These are phyloP conservation scores for Beauveria scarabaeidicola DNA, from an alignment of 2,329 filamentous ascomycete species.

Conservation along the genomic window DNA sequence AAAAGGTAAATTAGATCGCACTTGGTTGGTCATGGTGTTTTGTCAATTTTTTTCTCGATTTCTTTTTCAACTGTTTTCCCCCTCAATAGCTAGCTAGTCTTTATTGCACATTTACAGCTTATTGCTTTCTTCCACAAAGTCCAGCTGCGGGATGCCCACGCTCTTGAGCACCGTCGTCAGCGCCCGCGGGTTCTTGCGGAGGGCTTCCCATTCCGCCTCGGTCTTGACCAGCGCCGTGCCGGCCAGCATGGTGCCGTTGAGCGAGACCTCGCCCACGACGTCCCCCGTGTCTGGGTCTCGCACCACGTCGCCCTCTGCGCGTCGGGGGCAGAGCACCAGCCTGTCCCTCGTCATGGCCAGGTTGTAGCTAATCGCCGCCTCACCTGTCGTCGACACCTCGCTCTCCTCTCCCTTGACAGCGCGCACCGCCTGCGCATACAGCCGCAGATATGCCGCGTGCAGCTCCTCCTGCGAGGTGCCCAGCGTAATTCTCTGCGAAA, in stretches of 20 bases:
- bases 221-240: slow-evolving; percentile 56
- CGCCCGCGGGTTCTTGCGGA: slow-evolving; percentile 30
- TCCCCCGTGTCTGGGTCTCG: slow-evolving; percentile 21
- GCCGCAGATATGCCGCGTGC: slow-evolving; percentile 33
- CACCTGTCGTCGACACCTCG: slow-evolving; percentile 21
- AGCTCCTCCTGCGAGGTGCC: slow-evolving; percentile 29
- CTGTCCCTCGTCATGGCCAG: slow-evolving; percentile 47
- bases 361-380: slow-evolving; percentile 54
- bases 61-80: not conserved
- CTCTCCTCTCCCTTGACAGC: slow-evolving; percentile 24
- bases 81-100: not conserved
- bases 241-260: slow-evolving; percentile 57
- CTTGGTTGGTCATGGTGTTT: not conserved
- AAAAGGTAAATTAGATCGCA: not conserved
- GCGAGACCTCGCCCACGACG: slow-evolving; percentile 35
- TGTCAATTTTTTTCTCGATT: not conserved
- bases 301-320: slow-evolving; percentile 38
- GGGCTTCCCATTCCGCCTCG: slow-evolving; percentile 46
- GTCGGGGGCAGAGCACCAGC: slow-evolving; percentile 47
- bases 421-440: slow-evolving; percentile 38
- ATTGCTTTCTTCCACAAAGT: not conserved
- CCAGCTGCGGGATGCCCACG: slow-evolving; percentile 24
- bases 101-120: slow-evolving; percentile 3
- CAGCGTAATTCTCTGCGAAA: slow-evolving; percentile 30
- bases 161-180: slow-evolving; percentile 18